Base-by-base conservation (phyloP, 2,329 filamentous ascomycete genomes). In the Sarocladium brachiariae region DNA sequence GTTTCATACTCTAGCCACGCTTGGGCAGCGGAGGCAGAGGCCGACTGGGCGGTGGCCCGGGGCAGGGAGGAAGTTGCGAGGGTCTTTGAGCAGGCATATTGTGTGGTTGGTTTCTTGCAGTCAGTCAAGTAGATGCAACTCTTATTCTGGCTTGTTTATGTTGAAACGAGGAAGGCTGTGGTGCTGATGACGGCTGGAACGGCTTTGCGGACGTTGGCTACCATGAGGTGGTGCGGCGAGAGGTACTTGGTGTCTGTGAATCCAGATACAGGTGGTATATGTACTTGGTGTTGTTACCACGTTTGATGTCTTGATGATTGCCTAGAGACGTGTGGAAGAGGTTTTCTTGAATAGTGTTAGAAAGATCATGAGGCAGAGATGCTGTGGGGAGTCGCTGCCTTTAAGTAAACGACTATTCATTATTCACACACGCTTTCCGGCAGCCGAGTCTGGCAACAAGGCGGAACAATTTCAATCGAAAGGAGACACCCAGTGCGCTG, bases 1-100 rank as follows among this genome's bases (percentile, higher is more conserved):
- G 39, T 11, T 19, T 18, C 19, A 25, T 19, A n/a, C 39, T 25
- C 60, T 80, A 80, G 59, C 70, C 72, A 61, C 76, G 73, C 71
- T 81, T 83, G 64, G 81, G 81, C 55, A 84, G 76, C 67, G 80
- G 77, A 66, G 81, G 81, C 50, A 84, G 77, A 68, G 81, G 81
- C 51, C 81, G 73, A 68, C 75, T 80, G 56, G 81, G 81, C 61
- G 81, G 81, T 54, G 81, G 81, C 59, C 81, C 81, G 50, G 81
- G 80, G 77, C 80, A 84, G 58, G 81, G 81, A 70, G 81, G 81
- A 57, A 84, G 78, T 62, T 83, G 79, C 59, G 80, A 81, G 55
- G 81, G 80, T 64, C 80, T 77, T 67, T 81, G 78, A 56, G 76
- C 70, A 67, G 77, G 75, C 75, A 80, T 78, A 54, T 55, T 65